Percentiles rank a stretch among this genome's conserved stretches.
These are phyloP conservation scores for Alternaria sp. DNA, from an alignment of 2,329 filamentous ascomycete species.

Conservation along the genomic window DNA sequence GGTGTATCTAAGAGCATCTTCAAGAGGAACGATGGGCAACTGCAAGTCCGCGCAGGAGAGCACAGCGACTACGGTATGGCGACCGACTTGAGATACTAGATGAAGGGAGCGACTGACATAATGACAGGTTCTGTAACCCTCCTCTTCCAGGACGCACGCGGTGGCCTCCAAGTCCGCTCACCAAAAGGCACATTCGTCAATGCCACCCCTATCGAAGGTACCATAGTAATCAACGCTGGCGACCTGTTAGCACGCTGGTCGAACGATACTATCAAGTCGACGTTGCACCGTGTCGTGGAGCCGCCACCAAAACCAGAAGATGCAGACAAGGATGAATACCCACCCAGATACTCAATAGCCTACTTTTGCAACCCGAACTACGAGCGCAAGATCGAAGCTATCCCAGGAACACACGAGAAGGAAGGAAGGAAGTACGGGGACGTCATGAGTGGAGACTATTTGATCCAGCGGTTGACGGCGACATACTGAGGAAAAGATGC, in stretches of 20 bases:
- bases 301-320: constrained; percentile 65
- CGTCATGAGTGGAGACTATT: constrained; percentile 82
- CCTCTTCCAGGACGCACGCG: constrained; percentile 62
- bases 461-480: constrained; percentile 78
- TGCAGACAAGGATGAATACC: constrained; percentile 66
- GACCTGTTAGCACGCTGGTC: constrained; percentile 88
- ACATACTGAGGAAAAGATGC: constrained; percentile 60
- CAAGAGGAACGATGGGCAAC: constrained; percentile 69
- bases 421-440: constrained; percentile 79
- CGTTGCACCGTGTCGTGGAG: constrained; percentile 88
- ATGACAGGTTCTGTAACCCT: constrained; percentile 51
- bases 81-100: accelerated
- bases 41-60: constrained; percentile 79
- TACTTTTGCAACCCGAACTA: constrained; percentile 94
- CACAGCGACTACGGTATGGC: constrained; percentile 71
- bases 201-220: constrained; percentile 81
- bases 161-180: constrained; percentile 70
- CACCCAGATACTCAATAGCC: constrained; percentile 82
- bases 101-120: constrained; percentile 14
- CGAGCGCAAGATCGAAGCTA: constrained; percentile 77
- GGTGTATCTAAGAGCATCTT: constrained; percentile 72
- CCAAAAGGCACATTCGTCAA: constrained; percentile 82
- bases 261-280: constrained; percentile 91
- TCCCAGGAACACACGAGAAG: constrained; percentile 78
- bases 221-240: constrained; percentile 88